Evolutionary conservation across 108 stramenopile genomes (phyloP).

Genomic region (Cyclotella kingstonii): DNA sequence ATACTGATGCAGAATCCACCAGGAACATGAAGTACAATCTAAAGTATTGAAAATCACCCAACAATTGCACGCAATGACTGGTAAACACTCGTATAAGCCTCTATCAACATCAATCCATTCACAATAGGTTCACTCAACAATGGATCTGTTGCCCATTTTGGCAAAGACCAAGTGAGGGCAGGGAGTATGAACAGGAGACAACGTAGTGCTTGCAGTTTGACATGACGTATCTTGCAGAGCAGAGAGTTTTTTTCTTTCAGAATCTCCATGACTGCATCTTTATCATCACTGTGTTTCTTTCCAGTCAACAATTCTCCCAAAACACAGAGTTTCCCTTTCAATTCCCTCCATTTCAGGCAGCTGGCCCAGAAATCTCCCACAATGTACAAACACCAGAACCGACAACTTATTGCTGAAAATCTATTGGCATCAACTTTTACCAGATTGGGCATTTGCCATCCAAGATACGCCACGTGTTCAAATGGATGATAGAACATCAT

Average conservation of each 20-base stretch:
- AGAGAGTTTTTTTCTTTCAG: constrained; percentile 15
- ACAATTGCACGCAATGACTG: constrained; percentile 45
- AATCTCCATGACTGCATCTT: constrained; percentile 25
- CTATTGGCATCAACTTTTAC: constrained; percentile 43
- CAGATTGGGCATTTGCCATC: constrained; percentile 64
- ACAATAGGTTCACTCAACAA: constrained; percentile 45
- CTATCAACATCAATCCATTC: constrained; percentile 68
- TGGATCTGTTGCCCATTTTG: constrained; percentile 76
- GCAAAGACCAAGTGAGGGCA: constrained; percentile 71
- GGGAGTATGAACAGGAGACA: constrained; percentile 64
- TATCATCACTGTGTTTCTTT: constrained; percentile 32
- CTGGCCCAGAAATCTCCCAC: constrained; percentile 55
- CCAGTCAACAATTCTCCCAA: constrained; percentile 17
- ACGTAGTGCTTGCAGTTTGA: constrained; percentile 61
- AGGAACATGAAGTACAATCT: too few relatives aligned
- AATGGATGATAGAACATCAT: constrained; percentile 78
- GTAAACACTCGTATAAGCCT: constrained; percentile 69
- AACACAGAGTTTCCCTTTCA: constrained; percentile 28
- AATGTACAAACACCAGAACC: constrained; percentile 67
- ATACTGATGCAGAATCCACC: too few relatives aligned
- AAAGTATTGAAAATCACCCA: too few relatives aligned
- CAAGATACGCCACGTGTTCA: constrained; percentile 69
- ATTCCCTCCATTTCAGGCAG: constrained; percentile 37
- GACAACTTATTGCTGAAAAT: constrained; percentile 62
- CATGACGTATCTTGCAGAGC: constrained; percentile 18